These are phyloP conservation scores for Tephrocybe sp. DNA, from an alignment of 768 basidiomycete species.

Conservation along the genomic window DNA sequence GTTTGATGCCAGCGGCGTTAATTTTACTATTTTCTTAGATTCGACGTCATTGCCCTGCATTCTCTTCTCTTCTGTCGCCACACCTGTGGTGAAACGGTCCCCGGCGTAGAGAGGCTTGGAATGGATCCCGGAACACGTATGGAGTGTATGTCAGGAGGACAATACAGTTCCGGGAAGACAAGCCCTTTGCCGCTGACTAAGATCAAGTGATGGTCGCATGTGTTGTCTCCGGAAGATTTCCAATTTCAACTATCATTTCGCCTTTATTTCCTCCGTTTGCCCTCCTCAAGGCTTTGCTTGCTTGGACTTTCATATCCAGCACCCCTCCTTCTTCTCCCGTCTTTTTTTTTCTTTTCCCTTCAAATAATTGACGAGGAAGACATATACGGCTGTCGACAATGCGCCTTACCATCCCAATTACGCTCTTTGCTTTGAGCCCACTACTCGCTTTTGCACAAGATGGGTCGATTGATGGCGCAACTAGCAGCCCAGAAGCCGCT, in stretches of 20 bases:
- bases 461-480: constrained; percentile 52
- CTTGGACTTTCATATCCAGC: background rate
- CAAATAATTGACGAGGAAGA: too few species aligned
- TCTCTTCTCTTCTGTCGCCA: background rate
- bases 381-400: constrained; percentile 6
- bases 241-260: constrained; percentile 2
- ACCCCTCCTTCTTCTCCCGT: background rate
- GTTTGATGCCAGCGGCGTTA: too few species aligned
- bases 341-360: background rate
- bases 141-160: background rate
- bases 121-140: too few species aligned
- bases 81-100: too few species aligned
- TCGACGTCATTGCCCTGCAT: too few species aligned
- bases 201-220: constrained; percentile 11
- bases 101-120: too few species aligned
- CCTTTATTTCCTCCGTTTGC: background rate
- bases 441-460: constrained; percentile 46
- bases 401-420: constrained; percentile 17
- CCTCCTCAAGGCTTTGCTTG: too few species aligned
- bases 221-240: background rate
- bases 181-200: constrained; percentile 15
- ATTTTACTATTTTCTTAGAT: too few species aligned
- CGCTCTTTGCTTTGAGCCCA: constrained; percentile 29
- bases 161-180: background rate
- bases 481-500: constrained; percentile 49